phyloP scores from a whole-genome alignment of 2,329 filamentous ascomycete species.

The Aspergillus sergii region DNA sequence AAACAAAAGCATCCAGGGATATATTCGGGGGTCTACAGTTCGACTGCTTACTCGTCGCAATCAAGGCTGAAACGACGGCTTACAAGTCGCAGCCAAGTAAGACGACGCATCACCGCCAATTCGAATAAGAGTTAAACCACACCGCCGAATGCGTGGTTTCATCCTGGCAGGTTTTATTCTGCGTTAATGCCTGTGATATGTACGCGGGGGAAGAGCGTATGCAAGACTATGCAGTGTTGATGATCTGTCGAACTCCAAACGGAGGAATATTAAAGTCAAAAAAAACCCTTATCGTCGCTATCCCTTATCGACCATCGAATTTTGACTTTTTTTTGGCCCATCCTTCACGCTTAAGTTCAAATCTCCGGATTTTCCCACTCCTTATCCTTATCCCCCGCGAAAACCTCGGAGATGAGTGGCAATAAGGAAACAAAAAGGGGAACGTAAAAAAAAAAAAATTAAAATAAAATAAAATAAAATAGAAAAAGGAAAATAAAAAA shows the following conservation, averaged over 20 bases:
- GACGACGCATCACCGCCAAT: conserved; percentile 23
- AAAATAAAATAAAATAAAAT: too few relatives aligned
- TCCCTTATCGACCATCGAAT: conserved; percentile 21
- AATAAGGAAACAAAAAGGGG: conserved; percentile 5
- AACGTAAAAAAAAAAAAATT: conserved; percentile 2
- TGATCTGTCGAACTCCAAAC: not conserved
- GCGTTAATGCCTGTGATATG: not conserved
- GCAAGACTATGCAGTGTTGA: not conserved
- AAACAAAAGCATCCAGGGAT: conserved; percentile 11
- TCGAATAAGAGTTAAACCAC: conserved; percentile 14
- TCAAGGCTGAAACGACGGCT: conserved; percentile 23
- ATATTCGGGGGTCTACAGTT: not conserved
- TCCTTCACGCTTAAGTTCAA: conserved; percentile 10
- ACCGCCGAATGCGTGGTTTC: conserved; percentile 14
- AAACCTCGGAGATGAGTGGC: conserved; percentile 20
- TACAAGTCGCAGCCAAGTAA: conserved; percentile 7
- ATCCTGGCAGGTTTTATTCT: not conserved
- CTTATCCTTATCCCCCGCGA: conserved; percentile 31
- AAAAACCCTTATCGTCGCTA: conserved; percentile 14
- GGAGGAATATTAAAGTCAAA: not conserved
- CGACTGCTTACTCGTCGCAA: conserved; percentile 12
- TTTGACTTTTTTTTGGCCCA: conserved; percentile 11
- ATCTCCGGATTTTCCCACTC: conserved; percentile 18
- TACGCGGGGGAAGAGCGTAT: not conserved
- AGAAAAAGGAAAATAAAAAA: not conserved